Percentiles rank a stretch among this genome's conserved stretches.
Conservation (phyloP, 2,329 filamentous ascomycete genomes). For the Alternaria tenuissima region DNA sequence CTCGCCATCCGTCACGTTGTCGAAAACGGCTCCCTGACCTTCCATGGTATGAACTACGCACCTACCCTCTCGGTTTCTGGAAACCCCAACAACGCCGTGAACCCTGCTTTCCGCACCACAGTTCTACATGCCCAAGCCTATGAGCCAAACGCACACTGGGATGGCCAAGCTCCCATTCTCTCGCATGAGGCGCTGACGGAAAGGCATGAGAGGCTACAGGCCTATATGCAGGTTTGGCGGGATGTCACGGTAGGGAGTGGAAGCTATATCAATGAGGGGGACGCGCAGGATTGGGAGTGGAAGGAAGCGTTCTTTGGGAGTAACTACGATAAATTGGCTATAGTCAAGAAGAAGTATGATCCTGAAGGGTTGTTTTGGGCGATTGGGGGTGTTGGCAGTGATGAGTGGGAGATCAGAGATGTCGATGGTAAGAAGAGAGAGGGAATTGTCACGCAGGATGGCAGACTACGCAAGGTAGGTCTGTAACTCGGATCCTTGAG, state of each 20-base stretch:
- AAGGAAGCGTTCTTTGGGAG: slow-evolving; percentile 34
- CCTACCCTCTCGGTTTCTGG: slow-evolving; percentile 19
- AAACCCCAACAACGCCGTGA: slow-evolving; percentile 30
- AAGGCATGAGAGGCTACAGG: slow-evolving; percentile 26
- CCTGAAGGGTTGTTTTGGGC: slow-evolving; percentile 38
- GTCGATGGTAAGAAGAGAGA: slow-evolving; percentile 22
- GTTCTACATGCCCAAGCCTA: slow-evolving; percentile 38
- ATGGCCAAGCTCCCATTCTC: slow-evolving; percentile 16
- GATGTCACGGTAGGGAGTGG: slow-evolving; percentile 32
- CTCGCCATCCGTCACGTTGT: slow-evolving; percentile 30
- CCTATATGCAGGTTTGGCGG: slow-evolving; percentile 35
- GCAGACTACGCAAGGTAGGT: slow-evolving; percentile 30
- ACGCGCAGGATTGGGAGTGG: slow-evolving; percentile 39
- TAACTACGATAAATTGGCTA: slow-evolving; percentile 33
- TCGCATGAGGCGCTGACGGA: slow-evolving; percentile 1
- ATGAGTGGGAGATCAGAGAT: slow-evolving; percentile 36
- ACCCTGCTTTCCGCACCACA: slow-evolving; percentile 33
- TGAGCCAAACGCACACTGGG: slow-evolving; percentile 27
- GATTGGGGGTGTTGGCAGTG: slow-evolving; percentile 32
- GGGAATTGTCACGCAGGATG: slow-evolving; percentile 36
- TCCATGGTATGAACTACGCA: slow-evolving; percentile 38
- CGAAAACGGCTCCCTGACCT: slow-evolving; percentile 30
- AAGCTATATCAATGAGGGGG: slow-evolving; percentile 41
- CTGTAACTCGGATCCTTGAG: not conserved
- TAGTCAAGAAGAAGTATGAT: slow-evolving; percentile 35